Percentiles rank a stretch among this genome's conserved stretches.
Evolutionary conservation across 805 yeast genomes (phyloP).

Genomic region (Saitoella complicata): DNA sequence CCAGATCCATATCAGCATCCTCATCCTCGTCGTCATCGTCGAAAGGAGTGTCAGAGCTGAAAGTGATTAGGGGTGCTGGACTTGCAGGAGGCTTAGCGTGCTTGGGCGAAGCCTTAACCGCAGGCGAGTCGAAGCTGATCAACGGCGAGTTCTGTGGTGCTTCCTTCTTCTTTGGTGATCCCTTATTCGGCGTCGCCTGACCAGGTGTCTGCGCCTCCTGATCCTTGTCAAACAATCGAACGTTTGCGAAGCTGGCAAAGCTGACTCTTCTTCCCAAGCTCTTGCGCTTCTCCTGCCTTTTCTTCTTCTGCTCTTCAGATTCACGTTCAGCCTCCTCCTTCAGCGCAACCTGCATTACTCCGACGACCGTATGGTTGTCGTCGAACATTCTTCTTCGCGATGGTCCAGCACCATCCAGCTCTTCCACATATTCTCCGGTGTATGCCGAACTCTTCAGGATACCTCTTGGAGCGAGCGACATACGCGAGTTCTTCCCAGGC

Average conservation of each 20-base stretch:
- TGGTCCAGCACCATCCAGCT: too few species aligned
- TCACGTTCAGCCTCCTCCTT: constrained; percentile 2
- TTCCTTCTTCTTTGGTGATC: background rate
- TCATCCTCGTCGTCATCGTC: constrained; percentile 4
- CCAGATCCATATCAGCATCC: constrained; percentile 8
- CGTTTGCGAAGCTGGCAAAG: constrained; percentile 30
- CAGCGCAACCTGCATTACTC: constrained; percentile 20
- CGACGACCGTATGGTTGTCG: constrained; percentile 24
- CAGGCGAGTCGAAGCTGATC: background rate
- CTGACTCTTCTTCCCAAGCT: constrained; percentile 41
- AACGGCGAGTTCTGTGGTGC: background rate
- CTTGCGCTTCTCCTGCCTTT: background rate
- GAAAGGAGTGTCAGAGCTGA: background rate
- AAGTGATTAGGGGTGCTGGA: background rate
- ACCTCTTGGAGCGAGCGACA: too few species aligned
- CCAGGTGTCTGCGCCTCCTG: constrained; percentile 7
- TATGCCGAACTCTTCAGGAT: too few species aligned
- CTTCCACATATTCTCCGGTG: too few species aligned
- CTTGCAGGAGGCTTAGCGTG: background rate
- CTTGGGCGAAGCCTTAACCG: background rate
- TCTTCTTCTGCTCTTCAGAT: constrained; percentile 7
- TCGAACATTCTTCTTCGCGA: constrained; percentile 1
- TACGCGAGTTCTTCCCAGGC: too few species aligned
- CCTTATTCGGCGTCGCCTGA: background rate
- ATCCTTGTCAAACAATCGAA: constrained; percentile 1